Conservation (phyloP, 139 green algal species). For the Micractinium conductrix region DNA sequence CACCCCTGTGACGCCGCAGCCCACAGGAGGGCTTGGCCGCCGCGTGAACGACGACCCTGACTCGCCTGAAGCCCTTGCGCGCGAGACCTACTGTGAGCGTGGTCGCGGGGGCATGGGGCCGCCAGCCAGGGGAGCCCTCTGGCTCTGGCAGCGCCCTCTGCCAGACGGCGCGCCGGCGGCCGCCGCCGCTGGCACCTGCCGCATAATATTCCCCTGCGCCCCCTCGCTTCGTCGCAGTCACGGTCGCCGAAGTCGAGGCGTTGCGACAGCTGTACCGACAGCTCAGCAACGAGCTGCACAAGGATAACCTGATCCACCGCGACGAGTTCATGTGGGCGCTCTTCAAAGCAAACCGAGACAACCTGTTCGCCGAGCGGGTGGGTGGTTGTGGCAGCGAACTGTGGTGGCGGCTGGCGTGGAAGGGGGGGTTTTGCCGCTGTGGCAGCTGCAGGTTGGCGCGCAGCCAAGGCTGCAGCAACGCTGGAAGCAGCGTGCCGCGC, state of each 20-base stretch:
- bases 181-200: not conserved
- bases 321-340: slow-evolving; percentile 76
- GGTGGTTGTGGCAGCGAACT: not conserved
- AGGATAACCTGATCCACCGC: slow-evolving; percentile 77
- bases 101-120: not conserved
- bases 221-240: too few relatives aligned
- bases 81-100: slow-evolving; percentile 42
- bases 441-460: too few relatives aligned
- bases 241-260: slow-evolving; percentile 59
- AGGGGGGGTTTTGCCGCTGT: slow-evolving; percentile 64
- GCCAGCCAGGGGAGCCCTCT: not conserved
- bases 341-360: slow-evolving; percentile 67
- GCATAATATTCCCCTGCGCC: too few relatives aligned
- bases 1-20: not conserved
- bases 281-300: slow-evolving; percentile 63
- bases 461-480: too few relatives aligned
- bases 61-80: slow-evolving; percentile 9
- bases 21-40: not conserved
- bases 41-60: slow-evolving; percentile 19
- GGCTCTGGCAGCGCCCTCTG: not conserved
- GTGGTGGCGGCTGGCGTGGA: not conserved
- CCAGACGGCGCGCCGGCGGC: not conserved
- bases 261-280: slow-evolving; percentile 59
- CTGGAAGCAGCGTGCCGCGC: too few relatives aligned
- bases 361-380: slow-evolving; percentile 73